A percentile compares a stretch with the other conserved stretches of the same genome.
Evolutionary conservation across 805 yeast species (phyloP).

Genomic region (Candida sithepensis): DNA sequence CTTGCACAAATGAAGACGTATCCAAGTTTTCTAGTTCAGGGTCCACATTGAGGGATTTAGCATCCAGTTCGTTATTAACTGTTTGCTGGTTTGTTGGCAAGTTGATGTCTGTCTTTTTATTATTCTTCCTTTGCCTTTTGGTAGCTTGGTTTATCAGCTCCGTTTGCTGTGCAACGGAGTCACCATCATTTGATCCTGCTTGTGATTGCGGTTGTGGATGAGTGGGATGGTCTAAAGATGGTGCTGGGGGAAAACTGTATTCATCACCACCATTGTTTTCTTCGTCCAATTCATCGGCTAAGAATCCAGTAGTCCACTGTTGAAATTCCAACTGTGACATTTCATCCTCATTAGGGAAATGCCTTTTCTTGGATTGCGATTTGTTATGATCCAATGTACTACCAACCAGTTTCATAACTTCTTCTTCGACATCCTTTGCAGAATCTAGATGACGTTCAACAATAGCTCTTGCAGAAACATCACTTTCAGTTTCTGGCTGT

Average conservation of each 20-base stretch:
- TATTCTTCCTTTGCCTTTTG: slow-evolving; percentile 8
- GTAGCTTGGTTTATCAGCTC: background rate
- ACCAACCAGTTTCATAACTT: slow-evolving; percentile 70
- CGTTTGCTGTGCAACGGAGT: background rate
- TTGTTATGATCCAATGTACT: slow-evolving; percentile 44
- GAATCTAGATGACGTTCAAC: slow-evolving; percentile 1
- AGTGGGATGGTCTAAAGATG: background rate
- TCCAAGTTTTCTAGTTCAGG: slow-evolving; percentile 55
- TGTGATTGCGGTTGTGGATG: background rate
- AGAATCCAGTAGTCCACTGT: slow-evolving; percentile 50
- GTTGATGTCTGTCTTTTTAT: slow-evolving; percentile 5
- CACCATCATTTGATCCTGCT: background rate
- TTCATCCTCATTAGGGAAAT: slow-evolving; percentile 38
- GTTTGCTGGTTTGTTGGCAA: background rate
- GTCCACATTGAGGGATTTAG: slow-evolving; percentile 27
- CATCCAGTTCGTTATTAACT: background rate
- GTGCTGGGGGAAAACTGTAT: background rate
- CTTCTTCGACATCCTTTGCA: slow-evolving; percentile 66
- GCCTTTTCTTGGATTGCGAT: slow-evolving; percentile 23
- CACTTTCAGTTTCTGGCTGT: background rate
- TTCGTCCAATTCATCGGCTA: slow-evolving; percentile 39
- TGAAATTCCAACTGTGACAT: slow-evolving; percentile 45
- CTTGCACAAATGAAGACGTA: slow-evolving; percentile 51
- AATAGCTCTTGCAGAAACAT: background rate
- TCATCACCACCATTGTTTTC: slow-evolving; percentile 13